A percentile compares a stretch with the other conserved stretches of the same genome.
Conservation (phyloP, 1,284 basidiomycete genomes). For the Puccinia polysora region DNA sequence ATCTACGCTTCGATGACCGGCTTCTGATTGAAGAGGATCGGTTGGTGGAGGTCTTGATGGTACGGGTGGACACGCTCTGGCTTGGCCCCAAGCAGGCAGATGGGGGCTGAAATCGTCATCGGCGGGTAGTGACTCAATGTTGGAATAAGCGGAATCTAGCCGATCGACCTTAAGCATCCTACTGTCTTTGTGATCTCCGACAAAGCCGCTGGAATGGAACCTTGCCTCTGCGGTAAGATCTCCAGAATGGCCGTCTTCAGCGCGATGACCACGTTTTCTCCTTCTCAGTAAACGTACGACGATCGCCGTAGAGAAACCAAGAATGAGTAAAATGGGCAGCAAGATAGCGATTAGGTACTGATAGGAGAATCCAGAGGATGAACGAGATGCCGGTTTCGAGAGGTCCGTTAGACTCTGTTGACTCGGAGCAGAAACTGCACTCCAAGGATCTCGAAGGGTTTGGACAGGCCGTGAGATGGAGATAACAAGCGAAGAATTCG, state of each 20-base stretch:
- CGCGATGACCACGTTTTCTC: no score
- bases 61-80: background rate
- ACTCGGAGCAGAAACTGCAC: background rate
- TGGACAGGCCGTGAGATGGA: background rate
- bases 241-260: no score
- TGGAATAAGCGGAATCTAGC: background rate
- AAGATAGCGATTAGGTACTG: background rate
- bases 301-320: background rate
- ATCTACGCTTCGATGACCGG: no score
- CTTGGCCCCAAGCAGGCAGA: background rate
- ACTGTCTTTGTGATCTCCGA: no score
- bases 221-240: background rate
- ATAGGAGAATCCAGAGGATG: background rate
- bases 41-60: background rate
- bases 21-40: background rate
- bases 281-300: background rate
- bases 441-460: no score
- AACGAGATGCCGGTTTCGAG: background rate
- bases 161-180: no score
- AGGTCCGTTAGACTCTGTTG: background rate
- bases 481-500: constrained; percentile 10
- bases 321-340: background rate
- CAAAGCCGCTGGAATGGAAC: no score
- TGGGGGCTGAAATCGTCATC: background rate
- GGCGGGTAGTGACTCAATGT: background rate